These are phyloP conservation scores for Saksenaea oblongispora DNA, from an alignment of 371 early-diverging fungal species.

Conservation along the genomic window DNA sequence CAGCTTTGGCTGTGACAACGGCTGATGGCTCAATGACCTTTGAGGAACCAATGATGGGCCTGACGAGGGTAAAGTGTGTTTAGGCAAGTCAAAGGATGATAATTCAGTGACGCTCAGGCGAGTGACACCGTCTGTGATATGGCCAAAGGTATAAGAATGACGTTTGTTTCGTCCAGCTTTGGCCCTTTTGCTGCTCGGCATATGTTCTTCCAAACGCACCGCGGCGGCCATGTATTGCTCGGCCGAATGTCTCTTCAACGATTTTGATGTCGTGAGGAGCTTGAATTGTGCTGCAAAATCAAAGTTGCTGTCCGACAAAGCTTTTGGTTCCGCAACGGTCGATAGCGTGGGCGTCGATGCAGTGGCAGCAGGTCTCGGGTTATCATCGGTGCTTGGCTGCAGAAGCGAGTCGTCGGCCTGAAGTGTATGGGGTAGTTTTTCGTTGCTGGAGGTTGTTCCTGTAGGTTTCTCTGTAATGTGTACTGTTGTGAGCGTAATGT, in stretches of 20 bases:
- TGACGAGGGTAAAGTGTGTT: neutral
- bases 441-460: slow-evolving; percentile 4
- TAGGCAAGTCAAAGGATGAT: neutral
- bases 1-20: slow-evolving; percentile 8
- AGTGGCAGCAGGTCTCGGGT: slow-evolving; percentile 12
- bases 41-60: slow-evolving; percentile 19
- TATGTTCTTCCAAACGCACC: neutral
- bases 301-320: neutral
- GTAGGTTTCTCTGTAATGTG: neutral
- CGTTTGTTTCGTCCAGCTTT: slow-evolving; percentile 2
- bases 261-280: slow-evolving; percentile 5
- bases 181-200: neutral
- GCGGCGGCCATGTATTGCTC: slow-evolving; percentile 3
- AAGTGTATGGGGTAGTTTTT: neutral
- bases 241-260: slow-evolving; percentile 8
- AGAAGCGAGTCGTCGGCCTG: neutral
- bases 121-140: slow-evolving; percentile 1
- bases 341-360: slow-evolving; percentile 8
- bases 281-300: slow-evolving; percentile 11
- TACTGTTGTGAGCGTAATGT: slow-evolving; percentile 19
- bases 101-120: neutral
- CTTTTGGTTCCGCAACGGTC: neutral
- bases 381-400: slow-evolving; percentile 4
- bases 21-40: slow-evolving; percentile 40
- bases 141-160: slow-evolving; percentile 13